Percentiles rank a stretch among this genome's conserved stretches.
phyloP scores from a whole-genome alignment of 192 early-diverging fungal species.

The Coemansia sp. region DNA sequence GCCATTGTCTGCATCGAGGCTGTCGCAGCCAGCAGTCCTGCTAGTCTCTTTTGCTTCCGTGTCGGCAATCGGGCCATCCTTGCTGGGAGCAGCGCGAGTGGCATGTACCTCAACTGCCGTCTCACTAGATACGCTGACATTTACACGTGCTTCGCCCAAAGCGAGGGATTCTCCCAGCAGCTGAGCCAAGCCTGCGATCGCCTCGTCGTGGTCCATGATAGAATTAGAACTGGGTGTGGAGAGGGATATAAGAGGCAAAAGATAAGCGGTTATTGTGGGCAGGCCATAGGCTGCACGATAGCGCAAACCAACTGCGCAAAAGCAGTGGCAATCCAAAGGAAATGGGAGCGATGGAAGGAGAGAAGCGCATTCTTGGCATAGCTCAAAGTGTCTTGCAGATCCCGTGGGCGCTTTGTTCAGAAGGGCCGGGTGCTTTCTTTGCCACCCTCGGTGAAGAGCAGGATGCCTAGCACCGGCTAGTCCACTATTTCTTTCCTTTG shows the following conservation, averaged over 20 bases:
- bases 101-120: not conserved
- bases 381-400: not conserved
- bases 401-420: not conserved
- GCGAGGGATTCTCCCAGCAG: slow-evolving; percentile 22
- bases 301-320: not conserved
- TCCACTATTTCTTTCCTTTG: not conserved
- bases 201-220: slow-evolving; percentile 5
- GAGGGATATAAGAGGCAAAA: not conserved
- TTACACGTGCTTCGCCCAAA: slow-evolving; percentile 5
- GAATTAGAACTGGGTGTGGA: not conserved
- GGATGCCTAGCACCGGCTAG: not conserved
- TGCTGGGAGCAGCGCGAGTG: not conserved
- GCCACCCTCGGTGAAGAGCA: not conserved
- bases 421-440: not conserved
- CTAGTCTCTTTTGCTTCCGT: not conserved
- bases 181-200: slow-evolving; percentile 25
- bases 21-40: not conserved
- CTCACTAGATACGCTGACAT: not conserved
- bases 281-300: not conserved
- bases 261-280: not conserved
- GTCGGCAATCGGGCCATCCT: not conserved
- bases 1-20: not conserved
- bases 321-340: not conserved
- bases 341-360: not conserved
- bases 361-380: not conserved